Evolutionary conservation across 164 flowering plant genomes (phyloP).

Genomic region (Pachysandra terminalis): DNA sequence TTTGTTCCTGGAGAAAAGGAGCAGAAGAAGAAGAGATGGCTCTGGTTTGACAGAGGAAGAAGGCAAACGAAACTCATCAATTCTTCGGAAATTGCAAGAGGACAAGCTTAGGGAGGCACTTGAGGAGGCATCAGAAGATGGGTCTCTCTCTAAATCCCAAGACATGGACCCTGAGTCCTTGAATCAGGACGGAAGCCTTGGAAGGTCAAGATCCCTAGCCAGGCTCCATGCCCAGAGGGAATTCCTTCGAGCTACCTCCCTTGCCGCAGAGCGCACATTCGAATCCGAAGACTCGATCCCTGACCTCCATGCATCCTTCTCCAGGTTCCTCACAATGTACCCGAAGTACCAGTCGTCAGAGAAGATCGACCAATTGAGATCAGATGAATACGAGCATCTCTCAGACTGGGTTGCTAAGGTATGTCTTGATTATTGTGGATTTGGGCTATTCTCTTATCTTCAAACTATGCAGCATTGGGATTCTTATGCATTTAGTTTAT

Average conservation of each 20-base stretch:
- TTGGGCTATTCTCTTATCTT: slow-evolving; percentile 75
- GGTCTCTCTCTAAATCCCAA: slow-evolving; percentile 56
- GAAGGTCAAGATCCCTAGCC: slow-evolving; percentile 73
- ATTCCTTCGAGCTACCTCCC: slow-evolving; percentile 74
- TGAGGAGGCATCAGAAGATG: slow-evolving; percentile 70
- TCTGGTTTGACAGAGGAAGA: slow-evolving; percentile 37
- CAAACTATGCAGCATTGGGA: slow-evolving; percentile 85
- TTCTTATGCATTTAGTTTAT: slow-evolving; percentile 77
- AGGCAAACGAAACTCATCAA: slow-evolving; percentile 30
- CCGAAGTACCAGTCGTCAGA: slow-evolving; percentile 78
- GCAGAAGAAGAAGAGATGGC: slow-evolving; percentile 42
- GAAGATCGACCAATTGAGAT: slow-evolving; percentile 76
- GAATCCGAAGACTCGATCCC: slow-evolving; percentile 66
- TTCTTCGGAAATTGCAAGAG: slow-evolving; percentile 43
- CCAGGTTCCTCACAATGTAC: slow-evolving; percentile 82
- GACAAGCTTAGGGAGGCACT: slow-evolving; percentile 60
- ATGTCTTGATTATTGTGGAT: slow-evolving; percentile 95
- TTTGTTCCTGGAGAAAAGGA: slow-evolving; percentile 45
- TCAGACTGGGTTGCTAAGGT: slow-evolving; percentile 54
- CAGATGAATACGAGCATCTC: slow-evolving; percentile 66
- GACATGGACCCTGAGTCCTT: slow-evolving; percentile 48
- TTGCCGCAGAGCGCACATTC: slow-evolving; percentile 65
- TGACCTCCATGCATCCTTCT: slow-evolving; percentile 47
- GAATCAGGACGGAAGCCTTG: slow-evolving; percentile 57
- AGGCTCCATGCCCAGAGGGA: slow-evolving; percentile 74